Evolutionary conservation across 2,329 filamentous ascomycete species (phyloP).

Genomic region (Orbilia quercus): DNA sequence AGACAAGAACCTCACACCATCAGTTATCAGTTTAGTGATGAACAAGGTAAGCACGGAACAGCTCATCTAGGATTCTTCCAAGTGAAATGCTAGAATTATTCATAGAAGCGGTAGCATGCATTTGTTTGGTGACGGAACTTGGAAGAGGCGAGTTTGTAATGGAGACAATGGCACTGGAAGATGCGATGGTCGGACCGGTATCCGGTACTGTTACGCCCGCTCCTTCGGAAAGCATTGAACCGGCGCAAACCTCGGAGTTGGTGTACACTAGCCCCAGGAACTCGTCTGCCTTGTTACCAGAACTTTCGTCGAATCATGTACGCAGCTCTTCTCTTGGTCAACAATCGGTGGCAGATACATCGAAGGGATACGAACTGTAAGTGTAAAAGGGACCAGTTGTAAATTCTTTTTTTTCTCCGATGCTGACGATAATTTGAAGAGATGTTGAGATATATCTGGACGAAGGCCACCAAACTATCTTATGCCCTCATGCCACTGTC

Average conservation of each 20-base stretch:
- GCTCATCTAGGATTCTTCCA: not conserved
- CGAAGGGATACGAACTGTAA: slow-evolving; percentile 52
- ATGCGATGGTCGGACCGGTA: slow-evolving; percentile 25
- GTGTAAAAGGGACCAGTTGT: not conserved
- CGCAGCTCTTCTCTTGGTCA: slow-evolving; percentile 34
- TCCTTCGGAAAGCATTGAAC: slow-evolving; percentile 25
- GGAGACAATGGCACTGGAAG: slow-evolving; percentile 51
- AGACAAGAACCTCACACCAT: slow-evolving; percentile 52
- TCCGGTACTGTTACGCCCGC: slow-evolving; percentile 24
- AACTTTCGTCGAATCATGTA: slow-evolving; percentile 49
- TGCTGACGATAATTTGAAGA: slow-evolving; percentile 7
- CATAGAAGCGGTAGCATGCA: slow-evolving; percentile 51
- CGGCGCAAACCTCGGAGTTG: slow-evolving; percentile 1
- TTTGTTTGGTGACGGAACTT: slow-evolving; percentile 49
- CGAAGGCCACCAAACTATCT: slow-evolving; percentile 27
- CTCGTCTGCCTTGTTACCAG: slow-evolving; percentile 26
- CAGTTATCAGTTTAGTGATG: slow-evolving; percentile 38
- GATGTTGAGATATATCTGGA: slow-evolving; percentile 49
- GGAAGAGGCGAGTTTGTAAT: slow-evolving; percentile 40
- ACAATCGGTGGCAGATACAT: slow-evolving; percentile 3
- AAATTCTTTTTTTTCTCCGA: not conserved
- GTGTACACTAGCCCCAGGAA: slow-evolving; percentile 33
- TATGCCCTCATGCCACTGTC: slow-evolving; percentile 48
- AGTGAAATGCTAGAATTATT: not conserved
- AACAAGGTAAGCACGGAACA: slow-evolving; percentile 28